Conservation (phyloP, 2,329 filamentous ascomycete species). For the Stylonectria norvegica region DNA sequence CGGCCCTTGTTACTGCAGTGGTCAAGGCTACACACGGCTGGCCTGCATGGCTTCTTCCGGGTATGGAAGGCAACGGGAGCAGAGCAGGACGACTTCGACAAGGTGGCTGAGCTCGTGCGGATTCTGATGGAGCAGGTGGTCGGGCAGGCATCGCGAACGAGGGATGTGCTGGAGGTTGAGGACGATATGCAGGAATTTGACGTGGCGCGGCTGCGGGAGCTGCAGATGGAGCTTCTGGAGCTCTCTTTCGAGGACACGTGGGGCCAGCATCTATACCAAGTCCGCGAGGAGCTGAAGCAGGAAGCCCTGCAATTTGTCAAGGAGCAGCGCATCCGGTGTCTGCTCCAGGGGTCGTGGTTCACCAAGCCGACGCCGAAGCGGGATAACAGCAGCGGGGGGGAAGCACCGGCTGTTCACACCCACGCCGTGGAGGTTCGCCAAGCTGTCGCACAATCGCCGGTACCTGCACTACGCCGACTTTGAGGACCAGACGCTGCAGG, state of each 20-base stretch:
- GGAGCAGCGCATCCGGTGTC: conserved; percentile 87
- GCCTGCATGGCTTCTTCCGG: conserved; percentile 81
- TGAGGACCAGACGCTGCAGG: conserved; percentile 56
- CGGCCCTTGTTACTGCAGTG: conserved; percentile 86
- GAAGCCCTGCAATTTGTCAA: conserved; percentile 96
- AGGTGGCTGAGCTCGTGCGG: conserved; percentile 85
- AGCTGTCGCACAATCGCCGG: conserved; percentile 84
- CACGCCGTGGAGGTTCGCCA: conserved; percentile 75
- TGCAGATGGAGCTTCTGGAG: conserved; percentile 92
- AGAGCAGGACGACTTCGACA: conserved; percentile 82
- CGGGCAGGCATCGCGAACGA: conserved; percentile 74
- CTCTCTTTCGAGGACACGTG: conserved; percentile 91
- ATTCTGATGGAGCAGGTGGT: conserved; percentile 89
- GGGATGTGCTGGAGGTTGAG: conserved; percentile 82
- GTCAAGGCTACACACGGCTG: conserved; percentile 83
- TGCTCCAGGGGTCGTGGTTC: conserved; percentile 91
- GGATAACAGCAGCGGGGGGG: conserved; percentile 32
- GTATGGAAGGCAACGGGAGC: conserved; percentile 91
- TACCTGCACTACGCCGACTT: conserved; percentile 91
- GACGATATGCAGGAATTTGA: conserved; percentile 86
- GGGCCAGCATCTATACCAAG: conserved; percentile 83
- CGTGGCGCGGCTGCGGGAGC: conserved; percentile 69
- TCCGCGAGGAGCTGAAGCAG: conserved; percentile 85
- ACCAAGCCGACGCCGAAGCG: conserved; percentile 43
- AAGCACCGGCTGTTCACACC: conserved; percentile 43